A percentile compares a stretch with the other conserved stretches of the same genome.
Conservation (phyloP, 257 asterid genomes). For the Solanum paucissectum region DNA sequence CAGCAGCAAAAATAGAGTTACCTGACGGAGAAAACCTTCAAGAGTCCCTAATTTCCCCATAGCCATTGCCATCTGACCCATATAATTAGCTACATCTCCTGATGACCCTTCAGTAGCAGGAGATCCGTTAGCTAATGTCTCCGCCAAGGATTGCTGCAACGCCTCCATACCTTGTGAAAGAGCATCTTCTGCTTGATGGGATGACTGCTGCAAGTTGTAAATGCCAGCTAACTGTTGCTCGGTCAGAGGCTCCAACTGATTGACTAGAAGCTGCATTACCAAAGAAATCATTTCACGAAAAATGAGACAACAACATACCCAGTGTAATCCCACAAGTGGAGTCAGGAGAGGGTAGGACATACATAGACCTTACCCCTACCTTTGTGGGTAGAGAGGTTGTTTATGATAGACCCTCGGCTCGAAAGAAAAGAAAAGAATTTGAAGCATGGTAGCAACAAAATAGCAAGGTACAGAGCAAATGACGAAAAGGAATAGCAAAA, state of each 20-base stretch:
- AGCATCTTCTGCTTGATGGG: conserved; percentile 96
- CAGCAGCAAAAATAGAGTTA: not conserved
- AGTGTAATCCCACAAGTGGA: not conserved
- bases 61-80: conserved; percentile 99
- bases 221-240: conserved; percentile 71
- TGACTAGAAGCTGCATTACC: conserved; percentile 55
- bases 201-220: conserved; percentile 61
- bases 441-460: not conserved
- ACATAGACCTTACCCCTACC: not conserved
- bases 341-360: not conserved
- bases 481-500: not conserved
- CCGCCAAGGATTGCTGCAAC: conserved; percentile 77
- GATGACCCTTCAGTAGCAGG: conserved; percentile 54
- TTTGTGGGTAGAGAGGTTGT: not conserved
- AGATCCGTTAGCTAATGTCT: conserved; percentile 70
- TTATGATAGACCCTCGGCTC: not conserved
- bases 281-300: conserved; percentile 1
- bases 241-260: conserved; percentile 81
- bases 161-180: conserved; percentile 96
- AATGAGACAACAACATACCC: not conserved
- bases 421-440: not conserved
- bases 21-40: conserved; percentile 85
- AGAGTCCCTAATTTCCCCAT: conserved; percentile 95
- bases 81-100: conserved; percentile 80
- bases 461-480: not conserved